phyloP scores from a whole-genome alignment of 345 rosid genomes.

The Eucalyptus cloeziana region DNA sequence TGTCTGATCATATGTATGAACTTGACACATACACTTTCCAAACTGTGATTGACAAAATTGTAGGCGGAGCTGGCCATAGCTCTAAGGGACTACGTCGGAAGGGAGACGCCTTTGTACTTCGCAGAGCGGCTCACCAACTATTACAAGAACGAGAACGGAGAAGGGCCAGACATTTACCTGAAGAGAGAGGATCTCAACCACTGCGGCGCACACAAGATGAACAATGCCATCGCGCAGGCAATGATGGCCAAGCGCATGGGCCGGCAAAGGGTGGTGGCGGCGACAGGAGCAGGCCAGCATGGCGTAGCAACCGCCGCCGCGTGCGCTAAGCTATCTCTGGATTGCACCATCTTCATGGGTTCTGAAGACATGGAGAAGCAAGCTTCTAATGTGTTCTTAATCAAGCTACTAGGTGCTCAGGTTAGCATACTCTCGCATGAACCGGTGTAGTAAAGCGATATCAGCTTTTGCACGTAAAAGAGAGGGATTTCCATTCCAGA shows the following conservation, averaged over 20 bases:
- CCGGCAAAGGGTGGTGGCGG: conserved; percentile 32
- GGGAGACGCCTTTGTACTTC: conserved; percentile 75
- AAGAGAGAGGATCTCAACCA: conserved; percentile 88
- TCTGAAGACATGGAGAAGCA: conserved; percentile 52
- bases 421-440: not conserved
- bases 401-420: conserved; percentile 60
- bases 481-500: too few relatives aligned
- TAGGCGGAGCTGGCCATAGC: conserved; percentile 54
- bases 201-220: conserved; percentile 69
- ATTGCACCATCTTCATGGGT: conserved; percentile 71
- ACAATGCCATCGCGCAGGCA: conserved; percentile 81
- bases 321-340: conserved; percentile 57
- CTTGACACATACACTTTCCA: not conserved
- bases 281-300: conserved; percentile 88
- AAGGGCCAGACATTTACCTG: conserved; percentile 67
- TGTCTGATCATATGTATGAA: not conserved
- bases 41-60: not conserved
- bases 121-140: conserved; percentile 54
- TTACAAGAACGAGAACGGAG: conserved; percentile 41
- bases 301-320: conserved; percentile 89
- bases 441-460: not conserved
- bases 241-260: conserved; percentile 83
- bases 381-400: conserved; percentile 38
- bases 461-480: not conserved
- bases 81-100: conserved; percentile 68